Conservation (phyloP, 768 basidiomycete species). For the Mrakia blollopis region DNA sequence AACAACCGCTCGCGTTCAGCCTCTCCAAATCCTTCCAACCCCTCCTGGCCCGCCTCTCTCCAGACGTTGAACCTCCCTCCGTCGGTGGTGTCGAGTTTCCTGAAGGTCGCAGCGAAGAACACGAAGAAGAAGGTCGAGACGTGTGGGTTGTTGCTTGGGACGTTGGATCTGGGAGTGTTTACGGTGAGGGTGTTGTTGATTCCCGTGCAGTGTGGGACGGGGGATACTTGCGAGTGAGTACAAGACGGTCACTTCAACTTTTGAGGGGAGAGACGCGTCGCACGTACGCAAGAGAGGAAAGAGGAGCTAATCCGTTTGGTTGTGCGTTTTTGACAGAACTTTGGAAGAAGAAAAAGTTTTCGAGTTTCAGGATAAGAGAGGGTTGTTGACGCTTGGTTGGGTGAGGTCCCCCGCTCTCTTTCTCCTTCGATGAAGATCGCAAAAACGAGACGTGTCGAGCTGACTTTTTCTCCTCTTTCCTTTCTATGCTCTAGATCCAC, state of each 20-base stretch:
- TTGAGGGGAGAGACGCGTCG: too few relatives aligned
- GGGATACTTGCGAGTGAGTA: conserved; percentile 64
- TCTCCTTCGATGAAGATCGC: not conserved
- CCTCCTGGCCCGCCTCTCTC: conserved; percentile 39
- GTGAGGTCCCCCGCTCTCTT: conserved; percentile 49
- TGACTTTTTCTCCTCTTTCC: conserved; percentile 6
- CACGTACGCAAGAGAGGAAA: too few relatives aligned
- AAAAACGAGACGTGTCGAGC: not conserved
- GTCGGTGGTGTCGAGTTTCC: conserved; percentile 67
- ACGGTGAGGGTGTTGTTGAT: conserved; percentile 75
- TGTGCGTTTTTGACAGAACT: conserved; percentile 53
- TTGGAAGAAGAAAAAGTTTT: conserved; percentile 81
- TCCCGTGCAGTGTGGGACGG: conserved; percentile 80
- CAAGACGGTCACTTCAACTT: too few relatives aligned
- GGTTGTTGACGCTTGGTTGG: conserved; percentile 85
- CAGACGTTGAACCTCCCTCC: conserved; percentile 66
- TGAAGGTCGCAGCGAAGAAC: conserved; percentile 70
- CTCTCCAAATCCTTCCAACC: not conserved
- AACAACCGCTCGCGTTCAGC: not conserved
- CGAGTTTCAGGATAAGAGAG: conserved; percentile 74
- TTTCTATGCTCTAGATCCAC: conserved; percentile 63
- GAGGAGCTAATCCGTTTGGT: not conserved
- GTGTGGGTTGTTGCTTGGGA: conserved; percentile 78
- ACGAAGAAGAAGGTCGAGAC: conserved; percentile 77
- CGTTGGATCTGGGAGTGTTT: conserved; percentile 36